phyloP scores from a whole-genome alignment of 257 asterid genomes.

The Solanum chmielewskii region DNA sequence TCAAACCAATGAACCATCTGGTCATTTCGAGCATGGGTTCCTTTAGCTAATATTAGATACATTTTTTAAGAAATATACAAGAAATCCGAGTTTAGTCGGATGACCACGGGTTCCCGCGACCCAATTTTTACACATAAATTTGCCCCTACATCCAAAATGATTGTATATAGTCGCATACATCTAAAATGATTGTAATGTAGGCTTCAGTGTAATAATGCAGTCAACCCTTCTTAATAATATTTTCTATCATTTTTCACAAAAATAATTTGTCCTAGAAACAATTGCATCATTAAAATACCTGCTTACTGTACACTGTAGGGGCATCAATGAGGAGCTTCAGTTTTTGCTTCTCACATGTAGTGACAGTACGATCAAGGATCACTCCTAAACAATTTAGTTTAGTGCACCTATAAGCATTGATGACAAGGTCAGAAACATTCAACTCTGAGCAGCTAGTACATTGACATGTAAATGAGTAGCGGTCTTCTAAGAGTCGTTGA shows the following conservation, averaged over 20 bases:
- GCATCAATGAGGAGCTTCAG: constrained; percentile 5
- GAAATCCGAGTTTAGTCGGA: not conserved
- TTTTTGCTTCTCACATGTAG: constrained; percentile 47
- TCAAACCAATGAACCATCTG: not conserved
- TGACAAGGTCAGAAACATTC: constrained; percentile 68
- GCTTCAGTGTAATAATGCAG: not conserved
- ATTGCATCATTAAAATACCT: constrained; percentile 29
- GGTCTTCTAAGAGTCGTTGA: constrained; percentile 46
- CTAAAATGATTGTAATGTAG: not conserved
- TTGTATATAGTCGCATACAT: not conserved
- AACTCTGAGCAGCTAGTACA: constrained; percentile 66
- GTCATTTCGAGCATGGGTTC: not conserved
- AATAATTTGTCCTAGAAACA: not conserved
- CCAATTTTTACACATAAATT: not conserved
- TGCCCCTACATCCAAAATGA: not conserved
- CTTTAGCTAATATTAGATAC: not conserved
- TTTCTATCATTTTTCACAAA: not conserved
- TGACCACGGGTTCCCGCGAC: not conserved
- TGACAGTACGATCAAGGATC: constrained; percentile 39
- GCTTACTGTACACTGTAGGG: constrained; percentile 15
- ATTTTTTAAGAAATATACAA: too few relatives aligned
- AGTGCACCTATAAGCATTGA: constrained; percentile 53
- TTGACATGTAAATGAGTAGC: constrained; percentile 67
- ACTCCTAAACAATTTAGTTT: constrained; percentile 59
- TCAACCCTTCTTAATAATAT: not conserved